Evolutionary conservation across 2,329 filamentous ascomycete genomes (phyloP).

Genomic region (Aspergillus vadensis): DNA sequence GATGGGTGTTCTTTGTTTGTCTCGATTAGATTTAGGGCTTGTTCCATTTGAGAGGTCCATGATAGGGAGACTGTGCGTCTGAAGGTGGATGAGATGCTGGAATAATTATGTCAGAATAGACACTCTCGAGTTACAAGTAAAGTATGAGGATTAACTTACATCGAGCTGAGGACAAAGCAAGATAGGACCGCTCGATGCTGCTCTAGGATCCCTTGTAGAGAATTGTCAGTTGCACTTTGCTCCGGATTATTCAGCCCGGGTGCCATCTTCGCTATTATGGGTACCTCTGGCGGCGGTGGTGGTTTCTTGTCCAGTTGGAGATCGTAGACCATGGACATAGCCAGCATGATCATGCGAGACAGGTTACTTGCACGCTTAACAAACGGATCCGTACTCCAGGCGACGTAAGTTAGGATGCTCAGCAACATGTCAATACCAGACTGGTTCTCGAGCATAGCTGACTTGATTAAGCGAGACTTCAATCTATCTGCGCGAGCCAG

Average conservation of each 20-base stretch:
- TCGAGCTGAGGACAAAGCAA: neutral
- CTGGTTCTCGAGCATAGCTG: neutral
- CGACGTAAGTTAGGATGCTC: neutral
- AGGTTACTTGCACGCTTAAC: neutral
- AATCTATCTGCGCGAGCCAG: neutral
- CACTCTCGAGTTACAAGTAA: no score
- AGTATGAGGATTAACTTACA: neutral
- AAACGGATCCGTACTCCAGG: neutral
- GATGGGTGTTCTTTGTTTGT: neutral
- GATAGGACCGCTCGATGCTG: neutral
- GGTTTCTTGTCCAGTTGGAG: neutral
- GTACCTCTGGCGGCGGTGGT: neutral
- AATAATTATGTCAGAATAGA: neutral
- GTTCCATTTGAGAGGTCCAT: neutral
- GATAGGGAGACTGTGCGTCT: neutral
- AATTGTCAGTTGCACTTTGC: neutral
- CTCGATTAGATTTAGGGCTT: neutral
- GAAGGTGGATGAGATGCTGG: neutral
- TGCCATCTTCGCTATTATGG: neutral
- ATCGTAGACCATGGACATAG: neutral
- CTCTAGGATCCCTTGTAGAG: neutral
- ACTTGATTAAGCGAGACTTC: neutral
- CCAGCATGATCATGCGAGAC: neutral
- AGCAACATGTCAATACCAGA: neutral
- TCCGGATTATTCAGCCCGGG: neutral